Evolutionary conservation across 495 filamentous ascomycete genomes (phyloP), one percentile per base, ranked within the genome.

Genomic region (Penicillium cosmopolitanum): DNA sequence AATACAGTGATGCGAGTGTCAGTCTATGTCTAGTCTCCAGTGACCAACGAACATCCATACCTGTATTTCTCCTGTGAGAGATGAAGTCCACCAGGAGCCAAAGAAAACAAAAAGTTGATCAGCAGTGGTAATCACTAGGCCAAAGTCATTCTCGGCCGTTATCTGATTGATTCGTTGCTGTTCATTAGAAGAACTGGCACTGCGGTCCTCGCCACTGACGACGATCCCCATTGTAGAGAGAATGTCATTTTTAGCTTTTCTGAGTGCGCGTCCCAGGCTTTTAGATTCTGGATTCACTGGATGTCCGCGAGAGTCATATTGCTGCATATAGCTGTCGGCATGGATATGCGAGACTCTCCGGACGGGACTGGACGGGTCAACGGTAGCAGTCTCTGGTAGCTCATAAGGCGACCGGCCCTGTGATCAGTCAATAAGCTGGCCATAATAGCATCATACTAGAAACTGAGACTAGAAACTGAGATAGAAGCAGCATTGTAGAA

Each of bases 351-450:
- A 86, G 19, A 69, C 62, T 59, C 65, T 68, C 44, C 58, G 67
- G 13, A 66, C 64, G 33, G 69, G 46, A 52, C 19, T 64, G 47
- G 50, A 58, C 31, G 54, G 64, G 12, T 68, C 63, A 25, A 60
- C 57, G 23, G 58, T 33, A 23, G 62, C 51, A 42, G 53, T 57
- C 25, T 76, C 79, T 13, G 87, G 84, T 51, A 84, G 78, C 64
- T 91, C 87, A 57, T 90, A 91, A 50, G 87, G 87, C 9, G 87
- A 90, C 13, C 89, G 83, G 56, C 89, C 89, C 88, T 89, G 65
- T n/a, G 7, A 16, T 28, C 50, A 25, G 62, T 76, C 33, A 75
- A 62, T 65, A 62, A 16, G 16, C 0, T 44, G 16, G 6, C 4
- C 16, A 44, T 19, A 12, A 38, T 38, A 38, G 36, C 0, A 5